phyloP scores from a whole-genome alignment of 2,329 filamentous ascomycete species.

The Botrytis galanthina region DNA sequence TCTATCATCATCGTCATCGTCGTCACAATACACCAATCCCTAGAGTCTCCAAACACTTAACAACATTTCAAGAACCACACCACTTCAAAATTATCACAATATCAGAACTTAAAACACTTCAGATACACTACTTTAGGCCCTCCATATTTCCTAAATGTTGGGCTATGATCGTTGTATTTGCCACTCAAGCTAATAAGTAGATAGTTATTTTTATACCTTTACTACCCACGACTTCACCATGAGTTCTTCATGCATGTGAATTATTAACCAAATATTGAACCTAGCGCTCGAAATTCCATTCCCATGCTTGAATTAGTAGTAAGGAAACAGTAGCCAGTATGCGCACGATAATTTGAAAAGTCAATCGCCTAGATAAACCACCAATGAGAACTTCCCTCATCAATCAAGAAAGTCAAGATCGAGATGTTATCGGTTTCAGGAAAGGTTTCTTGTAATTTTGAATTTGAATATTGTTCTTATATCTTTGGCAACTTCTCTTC shows the following conservation, averaged over 20 bases:
- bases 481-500: background rate
- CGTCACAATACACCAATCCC: too few relatives aligned
- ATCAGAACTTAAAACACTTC: accelerated
- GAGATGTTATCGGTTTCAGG: too few relatives aligned
- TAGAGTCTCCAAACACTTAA: accelerated
- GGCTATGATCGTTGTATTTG: too few relatives aligned
- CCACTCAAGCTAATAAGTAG: background rate
- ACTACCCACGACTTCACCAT: accelerated
- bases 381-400: too few relatives aligned
- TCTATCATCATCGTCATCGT: background rate
- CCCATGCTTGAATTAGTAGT: too few relatives aligned
- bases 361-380: too few relatives aligned
- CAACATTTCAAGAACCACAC: background rate
- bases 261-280: background rate
- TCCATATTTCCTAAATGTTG: too few relatives aligned
- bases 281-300: background rate
- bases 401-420: too few relatives aligned
- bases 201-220: background rate
- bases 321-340: too few relatives aligned
- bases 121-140: background rate
- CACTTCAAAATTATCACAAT: accelerated
- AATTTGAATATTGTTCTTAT: too few relatives aligned
- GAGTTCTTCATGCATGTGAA: accelerated
- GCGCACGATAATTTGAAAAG: too few relatives aligned
- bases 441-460: too few relatives aligned